Conservation (phyloP, 257 asterid species). For the Paulownia fortunei region DNA sequence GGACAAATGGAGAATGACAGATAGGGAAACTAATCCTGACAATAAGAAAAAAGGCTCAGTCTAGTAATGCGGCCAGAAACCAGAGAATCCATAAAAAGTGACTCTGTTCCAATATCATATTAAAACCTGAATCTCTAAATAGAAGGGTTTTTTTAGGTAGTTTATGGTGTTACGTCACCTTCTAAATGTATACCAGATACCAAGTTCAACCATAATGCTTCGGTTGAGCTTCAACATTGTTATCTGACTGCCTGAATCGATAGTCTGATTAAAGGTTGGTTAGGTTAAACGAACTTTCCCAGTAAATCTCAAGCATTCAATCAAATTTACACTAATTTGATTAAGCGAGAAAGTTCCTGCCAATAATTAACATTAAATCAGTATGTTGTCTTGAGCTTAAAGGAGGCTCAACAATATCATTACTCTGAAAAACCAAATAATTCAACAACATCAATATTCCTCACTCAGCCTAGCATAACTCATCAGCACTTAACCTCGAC, state of each 20-base stretch:
- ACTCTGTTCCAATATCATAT: not conserved
- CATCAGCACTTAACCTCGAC: not conserved
- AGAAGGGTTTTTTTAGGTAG: not conserved
- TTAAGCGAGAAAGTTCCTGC: not conserved
- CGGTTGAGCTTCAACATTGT: not conserved
- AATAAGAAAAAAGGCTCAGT: not conserved
- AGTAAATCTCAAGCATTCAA: not conserved
- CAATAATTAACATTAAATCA: not conserved
- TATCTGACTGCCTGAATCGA: not conserved
- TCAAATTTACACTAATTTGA: not conserved
- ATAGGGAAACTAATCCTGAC: not conserved
- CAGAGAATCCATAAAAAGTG: not conserved
- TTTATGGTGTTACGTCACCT: not conserved
- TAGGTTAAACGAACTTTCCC: not conserved
- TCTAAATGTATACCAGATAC: not conserved
- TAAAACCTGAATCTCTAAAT: not conserved
- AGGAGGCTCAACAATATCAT: not conserved
- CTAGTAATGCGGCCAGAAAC: not conserved
- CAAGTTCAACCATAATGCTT: not conserved
- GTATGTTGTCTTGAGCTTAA: not conserved
- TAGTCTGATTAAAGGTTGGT: not conserved
- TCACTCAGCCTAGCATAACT: not conserved
- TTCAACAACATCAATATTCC: slow-evolving; percentile 1
- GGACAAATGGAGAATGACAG: not conserved
- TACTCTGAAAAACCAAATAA: slow-evolving; percentile 14